Percentiles rank a stretch among this genome's conserved stretches.
Conservation (phyloP, 805 yeast species). For the Saccharomycopsis synnaedendra region DNA sequence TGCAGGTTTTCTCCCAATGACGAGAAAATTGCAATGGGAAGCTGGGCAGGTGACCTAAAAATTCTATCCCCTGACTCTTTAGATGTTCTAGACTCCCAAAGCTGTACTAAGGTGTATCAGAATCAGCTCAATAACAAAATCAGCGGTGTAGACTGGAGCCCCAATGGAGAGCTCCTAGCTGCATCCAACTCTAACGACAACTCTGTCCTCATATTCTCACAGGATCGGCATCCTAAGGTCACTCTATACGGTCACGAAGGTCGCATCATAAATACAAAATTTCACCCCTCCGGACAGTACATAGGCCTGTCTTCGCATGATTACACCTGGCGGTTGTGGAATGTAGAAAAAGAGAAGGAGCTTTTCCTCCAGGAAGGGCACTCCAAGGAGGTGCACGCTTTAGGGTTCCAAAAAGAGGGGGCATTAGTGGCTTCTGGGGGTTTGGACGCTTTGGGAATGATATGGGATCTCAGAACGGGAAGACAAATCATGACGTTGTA, state of each 20-base stretch:
- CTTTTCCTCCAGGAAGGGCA: slow-evolving; percentile 80
- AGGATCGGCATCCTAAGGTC: slow-evolving; percentile 27
- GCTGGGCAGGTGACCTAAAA: slow-evolving; percentile 73
- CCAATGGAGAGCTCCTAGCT: slow-evolving; percentile 19
- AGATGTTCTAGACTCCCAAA: slow-evolving; percentile 18
- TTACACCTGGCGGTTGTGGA: slow-evolving; percentile 86
- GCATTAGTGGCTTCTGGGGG: slow-evolving; percentile 69
- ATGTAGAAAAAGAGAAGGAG: slow-evolving; percentile 36
- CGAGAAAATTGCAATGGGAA: slow-evolving; percentile 45
- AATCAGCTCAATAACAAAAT: slow-evolving; percentile 55
- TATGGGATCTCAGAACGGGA: slow-evolving; percentile 88
- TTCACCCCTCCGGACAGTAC: slow-evolving; percentile 52
- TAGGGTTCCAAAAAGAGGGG: slow-evolving; percentile 68
- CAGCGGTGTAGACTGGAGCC: slow-evolving; percentile 61
- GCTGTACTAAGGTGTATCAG: slow-evolving; percentile 19
- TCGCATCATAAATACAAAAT: slow-evolving; percentile 48
- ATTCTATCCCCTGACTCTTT: slow-evolving; percentile 34
- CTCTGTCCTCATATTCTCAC: slow-evolving; percentile 33
- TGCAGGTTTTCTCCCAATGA: slow-evolving; percentile 34
- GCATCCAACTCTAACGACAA: neutral
- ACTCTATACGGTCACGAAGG: slow-evolving; percentile 33
- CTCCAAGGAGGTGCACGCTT: slow-evolving; percentile 51
- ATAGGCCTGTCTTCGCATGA: slow-evolving; percentile 72
- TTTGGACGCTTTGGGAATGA: slow-evolving; percentile 53
- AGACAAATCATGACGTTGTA: slow-evolving; percentile 42